These are phyloP conservation scores for Candida sp. DNA, from an alignment of 1,139 yeast genomes.

Conservation along the genomic window DNA sequence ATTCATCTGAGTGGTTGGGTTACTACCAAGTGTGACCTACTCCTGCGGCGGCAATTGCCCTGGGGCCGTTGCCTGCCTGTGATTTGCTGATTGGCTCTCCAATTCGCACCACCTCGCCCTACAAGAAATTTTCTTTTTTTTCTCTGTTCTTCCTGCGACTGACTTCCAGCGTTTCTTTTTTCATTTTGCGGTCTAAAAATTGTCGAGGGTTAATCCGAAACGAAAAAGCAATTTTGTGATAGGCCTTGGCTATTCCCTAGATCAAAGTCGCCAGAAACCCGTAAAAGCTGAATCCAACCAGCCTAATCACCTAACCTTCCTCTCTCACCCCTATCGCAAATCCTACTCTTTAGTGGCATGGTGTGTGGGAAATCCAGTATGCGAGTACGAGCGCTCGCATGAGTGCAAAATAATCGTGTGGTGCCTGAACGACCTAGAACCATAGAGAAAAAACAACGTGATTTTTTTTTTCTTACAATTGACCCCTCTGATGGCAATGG, in stretches of 20 bases:
- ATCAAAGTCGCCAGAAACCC: neutral
- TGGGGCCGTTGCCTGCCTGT: neutral
- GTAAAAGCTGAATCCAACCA: neutral
- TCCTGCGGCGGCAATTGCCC: neutral
- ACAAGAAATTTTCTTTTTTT: neutral
- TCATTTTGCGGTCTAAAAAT: neutral
- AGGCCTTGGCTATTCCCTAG: too few relatives aligned
- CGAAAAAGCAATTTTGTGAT: conserved; percentile 4
- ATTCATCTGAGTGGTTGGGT: neutral
- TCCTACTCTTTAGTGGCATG: too few relatives aligned
- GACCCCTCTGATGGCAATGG: neutral
- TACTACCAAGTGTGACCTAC: neutral
- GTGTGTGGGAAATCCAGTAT: too few relatives aligned
- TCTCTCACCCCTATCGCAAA: too few relatives aligned
- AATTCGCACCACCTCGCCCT: neutral
- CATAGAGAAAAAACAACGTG: neutral
- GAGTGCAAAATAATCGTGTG: neutral
- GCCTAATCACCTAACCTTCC: too few relatives aligned
- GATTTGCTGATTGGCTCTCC: neutral
- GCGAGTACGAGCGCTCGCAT: too few relatives aligned
- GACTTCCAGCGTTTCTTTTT: neutral
- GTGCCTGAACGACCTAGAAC: neutral
- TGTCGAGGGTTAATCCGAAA: conserved; percentile 1
- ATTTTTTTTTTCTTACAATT: neutral
- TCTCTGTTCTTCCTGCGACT: too few relatives aligned